These are phyloP conservation scores for Suillus variegatus DNA, from an alignment of 768 basidiomycete species.

Conservation along the genomic window DNA sequence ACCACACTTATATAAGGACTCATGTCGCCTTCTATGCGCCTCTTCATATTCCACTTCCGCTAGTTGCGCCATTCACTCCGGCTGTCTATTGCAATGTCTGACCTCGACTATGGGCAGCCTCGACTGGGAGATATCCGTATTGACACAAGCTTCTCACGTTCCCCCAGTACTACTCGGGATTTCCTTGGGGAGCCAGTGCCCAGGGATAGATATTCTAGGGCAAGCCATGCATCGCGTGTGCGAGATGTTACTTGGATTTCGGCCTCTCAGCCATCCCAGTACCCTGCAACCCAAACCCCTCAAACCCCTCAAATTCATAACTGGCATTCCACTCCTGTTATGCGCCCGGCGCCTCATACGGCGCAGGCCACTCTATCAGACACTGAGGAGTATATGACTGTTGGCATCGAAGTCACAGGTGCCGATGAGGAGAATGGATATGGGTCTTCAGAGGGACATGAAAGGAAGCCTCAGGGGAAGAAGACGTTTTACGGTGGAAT, in stretches of 20 bases:
- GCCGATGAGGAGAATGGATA: constrained; percentile 25
- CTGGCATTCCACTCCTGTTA: constrained; percentile 27
- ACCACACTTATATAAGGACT: constrained; percentile 2
- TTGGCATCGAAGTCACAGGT: constrained; percentile 27
- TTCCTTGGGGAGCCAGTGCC: constrained; percentile 22
- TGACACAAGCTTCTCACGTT: constrained; percentile 31
- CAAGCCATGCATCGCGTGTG: constrained; percentile 23
- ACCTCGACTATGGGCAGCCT: constrained; percentile 20
- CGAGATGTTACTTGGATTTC: constrained; percentile 37
- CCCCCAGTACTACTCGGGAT: constrained; percentile 29
- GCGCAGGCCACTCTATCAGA: constrained; percentile 28
- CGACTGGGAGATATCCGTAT: constrained; percentile 24
- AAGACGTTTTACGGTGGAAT: constrained; percentile 33
- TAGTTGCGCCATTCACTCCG: constrained; percentile 1
- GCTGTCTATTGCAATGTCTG: constrained; percentile 21
- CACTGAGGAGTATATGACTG: constrained; percentile 37
- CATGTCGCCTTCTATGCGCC: constrained; percentile 4
- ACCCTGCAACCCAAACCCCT: constrained; percentile 28
- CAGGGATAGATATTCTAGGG: constrained; percentile 32
- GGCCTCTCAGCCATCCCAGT: constrained; percentile 23
- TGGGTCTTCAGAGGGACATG: constrained; percentile 28
- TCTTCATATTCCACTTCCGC: constrained; percentile 10
- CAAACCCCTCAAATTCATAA: constrained; percentile 22
- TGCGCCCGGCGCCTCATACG: constrained; percentile 23
- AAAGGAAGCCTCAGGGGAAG: constrained; percentile 28